A percentile compares a stretch with the other conserved stretches of the same genome.
Evolutionary conservation across 1,284 basidiomycete species (phyloP).

Genomic region (Agroathelia rolfsii): DNA sequence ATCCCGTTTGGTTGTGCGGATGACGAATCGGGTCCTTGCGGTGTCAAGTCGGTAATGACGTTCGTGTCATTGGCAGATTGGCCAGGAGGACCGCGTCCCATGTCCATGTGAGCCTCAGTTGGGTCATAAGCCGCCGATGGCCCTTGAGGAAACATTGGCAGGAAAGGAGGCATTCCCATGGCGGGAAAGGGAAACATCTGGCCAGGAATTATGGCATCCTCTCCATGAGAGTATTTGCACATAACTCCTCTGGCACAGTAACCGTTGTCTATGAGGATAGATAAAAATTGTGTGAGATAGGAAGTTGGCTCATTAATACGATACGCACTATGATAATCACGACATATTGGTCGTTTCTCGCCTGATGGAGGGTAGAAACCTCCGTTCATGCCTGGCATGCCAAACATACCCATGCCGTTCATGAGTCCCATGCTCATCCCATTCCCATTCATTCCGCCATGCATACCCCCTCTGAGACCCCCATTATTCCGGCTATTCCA

Average conservation of each 20-base stretch:
- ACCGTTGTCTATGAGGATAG: slow-evolving; percentile 57
- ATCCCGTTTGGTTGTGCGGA: too few species aligned
- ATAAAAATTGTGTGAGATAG: slow-evolving; percentile 6
- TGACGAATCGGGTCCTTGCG: too few species aligned
- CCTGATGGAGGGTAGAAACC: slow-evolving; percentile 68
- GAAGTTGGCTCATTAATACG: too few species aligned
- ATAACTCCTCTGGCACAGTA: slow-evolving; percentile 85
- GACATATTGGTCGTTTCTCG: slow-evolving; percentile 63
- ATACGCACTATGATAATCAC: slow-evolving; percentile 82
- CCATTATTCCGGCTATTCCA: too few species aligned
- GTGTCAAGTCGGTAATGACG: slow-evolving; percentile 75
- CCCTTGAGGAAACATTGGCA: slow-evolving; percentile 50
- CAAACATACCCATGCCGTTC: too few species aligned
- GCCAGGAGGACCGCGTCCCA: too few species aligned
- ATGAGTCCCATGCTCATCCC: too few species aligned
- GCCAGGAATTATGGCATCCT: slow-evolving; percentile 65
- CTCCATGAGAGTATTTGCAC: slow-evolving; percentile 89
- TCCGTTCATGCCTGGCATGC: too few species aligned
- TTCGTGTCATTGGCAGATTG: too few species aligned
- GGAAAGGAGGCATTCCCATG: slow-evolving; percentile 36
- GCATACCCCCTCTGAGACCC: slow-evolving; percentile 10
- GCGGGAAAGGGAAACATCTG: slow-evolving; percentile 52
- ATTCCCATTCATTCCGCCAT: too few species aligned
- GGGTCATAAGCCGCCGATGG: slow-evolving; percentile 60
- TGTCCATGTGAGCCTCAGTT: slow-evolving; percentile 67